A percentile compares a stretch with the other conserved stretches of the same genome.
phyloP scores from a whole-genome alignment of 2,329 filamentous ascomycete genomes.

The Microthyrium microscopicum region DNA sequence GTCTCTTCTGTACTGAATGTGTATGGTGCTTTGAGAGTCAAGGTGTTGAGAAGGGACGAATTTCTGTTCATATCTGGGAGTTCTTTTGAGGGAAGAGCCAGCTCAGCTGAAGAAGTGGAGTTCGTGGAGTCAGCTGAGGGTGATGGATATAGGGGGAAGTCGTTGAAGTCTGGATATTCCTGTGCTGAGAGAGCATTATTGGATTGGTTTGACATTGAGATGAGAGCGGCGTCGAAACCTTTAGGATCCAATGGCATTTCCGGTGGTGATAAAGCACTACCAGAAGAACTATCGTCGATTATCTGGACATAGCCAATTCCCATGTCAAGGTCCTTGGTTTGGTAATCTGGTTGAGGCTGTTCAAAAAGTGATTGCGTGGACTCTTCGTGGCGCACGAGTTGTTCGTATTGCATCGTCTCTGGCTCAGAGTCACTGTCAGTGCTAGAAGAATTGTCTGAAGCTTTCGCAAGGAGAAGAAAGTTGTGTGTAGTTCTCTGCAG shows the following conservation, averaged over 20 bases:
- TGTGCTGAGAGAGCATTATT: no score
- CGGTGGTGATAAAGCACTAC: neutral
- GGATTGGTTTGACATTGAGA: no score
- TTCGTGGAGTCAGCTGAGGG: neutral
- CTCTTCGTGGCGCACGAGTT: no score
- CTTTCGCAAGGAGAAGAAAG: conserved; percentile 39
- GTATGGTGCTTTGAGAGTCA: conserved; percentile 17
- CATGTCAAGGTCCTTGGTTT: conserved; percentile 4
- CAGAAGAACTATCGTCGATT: neutral
- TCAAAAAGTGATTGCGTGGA: conserved; percentile 1
- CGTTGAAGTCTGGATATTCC: no score
- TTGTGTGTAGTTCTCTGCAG: conserved; percentile 40
- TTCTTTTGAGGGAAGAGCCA: neutral
- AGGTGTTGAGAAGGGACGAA: neutral
- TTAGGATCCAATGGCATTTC: no score
- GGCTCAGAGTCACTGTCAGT: conserved; percentile 10
- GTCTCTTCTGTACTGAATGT: conserved; percentile 47
- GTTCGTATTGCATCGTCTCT: conserved; percentile 8
- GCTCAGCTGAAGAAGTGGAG: neutral
- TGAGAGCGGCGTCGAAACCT: no score
- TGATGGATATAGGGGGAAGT: neutral
- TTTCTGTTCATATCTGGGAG: neutral
- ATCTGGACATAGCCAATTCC: conserved; percentile 9
- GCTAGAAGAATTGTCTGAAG: conserved; percentile 17
- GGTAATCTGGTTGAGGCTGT: neutral